Evolutionary conservation across 441 rosid genomes (phyloP), one percentile per base, ranked within the genome.

Genomic region (Corymbia citriodora): DNA sequence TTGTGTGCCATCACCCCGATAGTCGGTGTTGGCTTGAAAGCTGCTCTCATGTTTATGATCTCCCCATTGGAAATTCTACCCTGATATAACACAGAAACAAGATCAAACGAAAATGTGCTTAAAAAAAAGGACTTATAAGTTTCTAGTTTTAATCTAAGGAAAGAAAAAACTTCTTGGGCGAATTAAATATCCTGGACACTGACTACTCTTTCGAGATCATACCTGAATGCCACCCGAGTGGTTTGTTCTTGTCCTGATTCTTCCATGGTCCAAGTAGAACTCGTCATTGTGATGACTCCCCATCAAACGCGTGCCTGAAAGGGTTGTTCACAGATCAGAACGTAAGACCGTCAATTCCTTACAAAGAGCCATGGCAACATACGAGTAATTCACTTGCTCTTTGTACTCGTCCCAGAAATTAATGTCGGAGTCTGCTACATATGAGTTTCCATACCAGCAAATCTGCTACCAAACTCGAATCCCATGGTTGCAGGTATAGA

Each of bases 1-100:
- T 72, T 72, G 23, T 40, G 8, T 36, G 82, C 82, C 2, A 85
- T 96, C 94, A 98, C 99, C 90, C 93, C 92, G 72, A 98, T 96
- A 14, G 99, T 97, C 65, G 99, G 92, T 87, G 99, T 98, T 90
- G 99, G 99, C 98, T 98, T 98, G 97, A 98, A 98, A 89, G 97
- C 99, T 90, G 97, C 83, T 94, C 98, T 96, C 99, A 97, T 92
- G 94, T 96, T 95, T 92, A 98, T 97, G 89, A 94, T 96, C 93
- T 98, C 99, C 87, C 99, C 99, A 90, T 97, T 98, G 52, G 99
- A 97, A 92, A 98, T 97, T 89, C 99, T 99, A 90, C 99, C 99
- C 98, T 96, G 92, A 87, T 88, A 91, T 89, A 83, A 88, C 45
- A 31, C 23, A 68, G 11, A 72, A 11, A 72, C 14, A 70, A 9